These are phyloP conservation scores for Chimonanthus salicifolius DNA, from an alignment of 164 flowering plant species.

Conservation along the genomic window DNA sequence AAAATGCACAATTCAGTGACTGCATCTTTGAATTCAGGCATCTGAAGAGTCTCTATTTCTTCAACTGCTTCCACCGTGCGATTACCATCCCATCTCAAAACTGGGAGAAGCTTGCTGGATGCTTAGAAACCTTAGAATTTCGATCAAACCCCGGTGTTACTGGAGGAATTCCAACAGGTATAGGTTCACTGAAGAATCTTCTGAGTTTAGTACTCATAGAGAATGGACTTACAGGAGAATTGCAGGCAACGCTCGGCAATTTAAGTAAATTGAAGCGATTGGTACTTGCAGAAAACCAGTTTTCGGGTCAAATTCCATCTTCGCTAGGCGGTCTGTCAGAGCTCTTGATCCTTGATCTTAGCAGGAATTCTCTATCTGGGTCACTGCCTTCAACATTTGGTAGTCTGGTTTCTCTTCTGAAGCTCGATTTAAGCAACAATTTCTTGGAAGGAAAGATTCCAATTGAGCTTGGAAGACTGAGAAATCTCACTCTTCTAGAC, in stretches of 20 bases:
- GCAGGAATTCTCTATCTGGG: constrained; percentile 16
- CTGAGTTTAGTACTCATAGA: constrained; percentile 55
- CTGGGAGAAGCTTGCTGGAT: constrained; percentile 48
- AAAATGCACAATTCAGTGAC: constrained; percentile 37
- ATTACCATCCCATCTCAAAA: constrained; percentile 30
- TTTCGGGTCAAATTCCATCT: constrained; percentile 22
- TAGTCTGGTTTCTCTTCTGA: neutral
- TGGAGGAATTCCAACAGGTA: constrained; percentile 45
- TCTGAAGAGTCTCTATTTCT: constrained; percentile 57
- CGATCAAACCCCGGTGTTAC: constrained; percentile 67
- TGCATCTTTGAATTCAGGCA: constrained; percentile 58
- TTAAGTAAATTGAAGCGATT: constrained; percentile 37
- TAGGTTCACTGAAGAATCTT: constrained; percentile 51
- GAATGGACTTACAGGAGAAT: constrained; percentile 48
- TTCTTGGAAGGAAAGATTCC: constrained; percentile 24
- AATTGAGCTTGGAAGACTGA: constrained; percentile 4
- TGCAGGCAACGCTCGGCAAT: constrained; percentile 46
- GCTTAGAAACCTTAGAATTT: constrained; percentile 60
- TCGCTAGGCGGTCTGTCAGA: constrained; percentile 19
- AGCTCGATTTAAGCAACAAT: constrained; percentile 16
- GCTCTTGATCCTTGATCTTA: neutral
- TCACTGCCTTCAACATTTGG: constrained; percentile 27
- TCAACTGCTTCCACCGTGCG: constrained; percentile 48
- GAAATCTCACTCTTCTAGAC: neutral
- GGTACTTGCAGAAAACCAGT: constrained; percentile 28